Evolutionary conservation across 176 grass and related monocot species (phyloP).

Genomic region (Dendrocalamus sinicus): DNA sequence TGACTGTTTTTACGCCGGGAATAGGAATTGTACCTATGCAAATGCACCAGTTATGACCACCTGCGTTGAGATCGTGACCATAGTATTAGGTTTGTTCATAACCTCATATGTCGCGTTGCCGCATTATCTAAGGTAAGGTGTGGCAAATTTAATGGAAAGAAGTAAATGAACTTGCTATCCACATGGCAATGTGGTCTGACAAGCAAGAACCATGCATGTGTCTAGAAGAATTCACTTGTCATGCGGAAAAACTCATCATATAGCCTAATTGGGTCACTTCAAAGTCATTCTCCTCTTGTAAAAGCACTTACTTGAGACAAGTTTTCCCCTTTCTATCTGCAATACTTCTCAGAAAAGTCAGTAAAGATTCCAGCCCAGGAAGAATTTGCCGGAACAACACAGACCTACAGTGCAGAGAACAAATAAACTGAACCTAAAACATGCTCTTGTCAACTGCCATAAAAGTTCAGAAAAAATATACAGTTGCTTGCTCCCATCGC

Average conservation of each 20-base stretch:
- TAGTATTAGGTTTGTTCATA: neutral
- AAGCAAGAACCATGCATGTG: neutral
- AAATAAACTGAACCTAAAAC: conserved; percentile 2
- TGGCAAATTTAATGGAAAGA: neutral
- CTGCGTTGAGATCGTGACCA: conserved; percentile 39
- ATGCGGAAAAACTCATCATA: neutral
- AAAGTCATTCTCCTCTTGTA: neutral
- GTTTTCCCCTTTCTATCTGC: conserved; percentile 80
- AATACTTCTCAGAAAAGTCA: conserved; percentile 60
- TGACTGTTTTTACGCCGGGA: conserved; percentile 73
- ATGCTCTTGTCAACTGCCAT: neutral
- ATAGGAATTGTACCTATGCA: conserved; percentile 89
- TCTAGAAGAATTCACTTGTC: neutral
- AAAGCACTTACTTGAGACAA: conserved; percentile 71
- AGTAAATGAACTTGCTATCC: neutral
- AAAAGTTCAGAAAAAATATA: conserved; percentile 5
- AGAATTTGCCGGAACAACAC: conserved; percentile 93
- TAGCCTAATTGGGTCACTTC: neutral
- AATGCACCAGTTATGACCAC: conserved; percentile 97
- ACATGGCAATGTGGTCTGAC: neutral
- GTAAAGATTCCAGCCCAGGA: conserved; percentile 73
- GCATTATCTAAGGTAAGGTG: neutral
- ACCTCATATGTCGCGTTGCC: neutral
- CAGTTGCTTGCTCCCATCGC: conserved; percentile 28
- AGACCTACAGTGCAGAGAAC: conserved; percentile 50